A percentile compares a stretch with the other conserved stretches of the same genome.
Conservation (phyloP, 495 filamentous ascomycete species). For the Delitschia confertaspora region DNA sequence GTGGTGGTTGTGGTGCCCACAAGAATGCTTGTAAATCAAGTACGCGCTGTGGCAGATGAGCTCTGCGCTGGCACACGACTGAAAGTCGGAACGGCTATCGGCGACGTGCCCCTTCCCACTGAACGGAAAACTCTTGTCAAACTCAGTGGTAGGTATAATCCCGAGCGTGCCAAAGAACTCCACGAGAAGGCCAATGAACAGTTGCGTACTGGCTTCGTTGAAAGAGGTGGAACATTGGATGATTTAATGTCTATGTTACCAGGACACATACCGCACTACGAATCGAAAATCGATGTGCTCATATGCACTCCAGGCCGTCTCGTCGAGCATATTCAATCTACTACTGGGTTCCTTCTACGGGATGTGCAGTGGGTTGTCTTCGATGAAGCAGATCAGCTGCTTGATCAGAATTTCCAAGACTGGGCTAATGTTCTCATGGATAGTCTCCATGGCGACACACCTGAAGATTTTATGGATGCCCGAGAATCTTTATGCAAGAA, state of each 20-base stretch:
- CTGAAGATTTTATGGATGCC: conserved; percentile 14
- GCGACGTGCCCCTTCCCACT: conserved; percentile 62
- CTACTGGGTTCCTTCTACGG: conserved; percentile 66
- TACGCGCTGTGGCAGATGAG: conserved; percentile 59
- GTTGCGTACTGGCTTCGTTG: conserved; percentile 24
- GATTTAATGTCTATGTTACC: conserved; percentile 39
- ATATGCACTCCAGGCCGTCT: conserved; percentile 88
- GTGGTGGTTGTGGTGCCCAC: conserved; percentile 83
- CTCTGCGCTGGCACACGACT: conserved; percentile 56
- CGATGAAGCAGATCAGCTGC: conserved; percentile 87
- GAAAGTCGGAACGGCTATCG: conserved; percentile 72
- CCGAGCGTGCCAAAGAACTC: conserved; percentile 39
- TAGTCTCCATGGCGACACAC: conserved; percentile 42
- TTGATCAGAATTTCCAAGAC: conserved; percentile 86
- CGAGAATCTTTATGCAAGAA: conserved; percentile 41
- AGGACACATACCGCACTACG: conserved; percentile 52
- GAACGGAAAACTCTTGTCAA: conserved; percentile 64
- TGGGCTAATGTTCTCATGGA: conserved; percentile 71
- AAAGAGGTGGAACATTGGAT: conserved; percentile 40
- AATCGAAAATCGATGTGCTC: conserved; percentile 74
- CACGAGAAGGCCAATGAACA: conserved; percentile 28
- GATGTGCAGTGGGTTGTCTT: conserved; percentile 79
- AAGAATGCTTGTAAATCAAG: conserved; percentile 79
- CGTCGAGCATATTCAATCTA: conserved; percentile 80
- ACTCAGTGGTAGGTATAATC: conserved; percentile 52